These are phyloP conservation scores for Xylariaceae sp. DNA, from an alignment of 2,329 filamentous ascomycete genomes.

Conservation along the genomic window DNA sequence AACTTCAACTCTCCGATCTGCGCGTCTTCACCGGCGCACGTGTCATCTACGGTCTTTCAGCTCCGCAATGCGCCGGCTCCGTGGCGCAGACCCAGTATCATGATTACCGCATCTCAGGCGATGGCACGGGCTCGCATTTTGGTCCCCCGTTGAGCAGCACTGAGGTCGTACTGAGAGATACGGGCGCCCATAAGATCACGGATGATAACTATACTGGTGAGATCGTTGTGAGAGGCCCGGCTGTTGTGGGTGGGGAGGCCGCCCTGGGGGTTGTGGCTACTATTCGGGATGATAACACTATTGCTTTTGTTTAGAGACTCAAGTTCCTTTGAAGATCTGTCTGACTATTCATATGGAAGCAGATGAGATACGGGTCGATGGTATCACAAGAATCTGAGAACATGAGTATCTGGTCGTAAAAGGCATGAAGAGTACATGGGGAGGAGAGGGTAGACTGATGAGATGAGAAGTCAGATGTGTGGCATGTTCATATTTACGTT, in stretches of 20 bases:
- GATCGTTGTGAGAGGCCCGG: constrained; percentile 69
- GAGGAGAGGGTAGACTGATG: not conserved
- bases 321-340: not conserved
- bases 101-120: constrained; percentile 66
- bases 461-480: not conserved
- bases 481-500: not conserved
- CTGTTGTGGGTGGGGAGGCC: constrained; percentile 63
- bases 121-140: constrained; percentile 60
- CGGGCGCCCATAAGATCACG: constrained; percentile 55
- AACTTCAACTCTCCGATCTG: constrained; percentile 71
- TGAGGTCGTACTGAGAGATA: constrained; percentile 71
- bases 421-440: too few relatives aligned
- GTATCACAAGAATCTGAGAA: too few relatives aligned
- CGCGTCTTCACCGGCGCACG: constrained; percentile 76
- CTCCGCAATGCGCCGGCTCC: constrained; percentile 79
- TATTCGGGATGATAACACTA: constrained; percentile 68
- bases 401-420: too few relatives aligned
- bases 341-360: not conserved
- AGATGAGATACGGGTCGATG: too few relatives aligned
- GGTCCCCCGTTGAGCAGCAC: constrained; percentile 76
- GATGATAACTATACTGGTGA: constrained; percentile 60
- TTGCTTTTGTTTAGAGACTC: constrained; percentile 49
- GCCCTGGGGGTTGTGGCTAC: constrained; percentile 60
- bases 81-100: constrained; percentile 83
- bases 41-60: constrained; percentile 80